These are phyloP conservation scores for Aplosporella prunicola DNA, from an alignment of 2,329 filamentous ascomycete species.

Conservation along the genomic window DNA sequence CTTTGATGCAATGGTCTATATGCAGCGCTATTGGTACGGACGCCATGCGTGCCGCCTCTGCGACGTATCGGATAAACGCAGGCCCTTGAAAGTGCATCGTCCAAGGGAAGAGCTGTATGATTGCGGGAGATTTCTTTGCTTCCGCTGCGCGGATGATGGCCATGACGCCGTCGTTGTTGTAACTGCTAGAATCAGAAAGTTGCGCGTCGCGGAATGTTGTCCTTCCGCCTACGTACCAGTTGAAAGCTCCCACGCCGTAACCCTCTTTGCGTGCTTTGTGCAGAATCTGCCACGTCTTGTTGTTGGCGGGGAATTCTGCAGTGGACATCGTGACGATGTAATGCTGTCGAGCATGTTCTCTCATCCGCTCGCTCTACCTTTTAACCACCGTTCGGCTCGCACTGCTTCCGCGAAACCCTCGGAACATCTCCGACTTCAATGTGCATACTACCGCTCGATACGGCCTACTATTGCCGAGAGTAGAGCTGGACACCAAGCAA, in stretches of 20 bases:
- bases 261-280: not conserved
- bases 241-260: slow-evolving; percentile 1
- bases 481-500: too few species aligned
- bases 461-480: too few species aligned
- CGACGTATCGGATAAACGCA: not conserved
- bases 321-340: too few species aligned
- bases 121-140: slow-evolving; percentile 23
- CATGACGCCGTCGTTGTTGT: slow-evolving; percentile 28
- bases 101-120: slow-evolving; percentile 24
- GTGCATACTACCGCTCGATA: too few species aligned
- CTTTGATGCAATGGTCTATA: slow-evolving; percentile 8
- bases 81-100: not conserved
- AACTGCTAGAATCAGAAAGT: slow-evolving; percentile 12
- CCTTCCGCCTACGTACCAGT: slow-evolving; percentile 1
- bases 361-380: too few species aligned
- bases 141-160: slow-evolving; percentile 26
- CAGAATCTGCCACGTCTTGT: slow-evolving; percentile 2
- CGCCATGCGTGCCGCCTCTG: slow-evolving; percentile 37
- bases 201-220: too few species aligned
- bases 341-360: too few species aligned
- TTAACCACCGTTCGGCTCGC: too few species aligned
- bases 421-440: too few species aligned
- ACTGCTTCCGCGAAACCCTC: too few species aligned
- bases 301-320: slow-evolving; percentile 3
- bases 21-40: slow-evolving; percentile 35